phyloP scores from a whole-genome alignment of 2,329 filamentous ascomycete species.

The Dactylonectria macrodidyma region DNA sequence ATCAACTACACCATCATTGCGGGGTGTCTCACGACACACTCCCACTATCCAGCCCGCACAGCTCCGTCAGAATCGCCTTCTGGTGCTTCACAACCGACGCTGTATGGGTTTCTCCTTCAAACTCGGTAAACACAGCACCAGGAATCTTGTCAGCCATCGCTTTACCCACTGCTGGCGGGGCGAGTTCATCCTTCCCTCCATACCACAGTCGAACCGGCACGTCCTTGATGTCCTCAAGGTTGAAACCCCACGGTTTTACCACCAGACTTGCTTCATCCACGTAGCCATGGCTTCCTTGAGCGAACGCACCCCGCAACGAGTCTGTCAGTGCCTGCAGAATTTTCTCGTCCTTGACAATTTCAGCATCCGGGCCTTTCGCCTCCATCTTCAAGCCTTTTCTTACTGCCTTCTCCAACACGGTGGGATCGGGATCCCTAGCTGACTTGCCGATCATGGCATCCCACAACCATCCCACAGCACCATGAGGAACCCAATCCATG shows the following conservation, averaged over 20 bases:
- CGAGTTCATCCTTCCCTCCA: not conserved
- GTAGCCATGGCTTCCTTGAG: not conserved
- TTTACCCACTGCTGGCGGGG: not conserved
- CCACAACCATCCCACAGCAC: not conserved
- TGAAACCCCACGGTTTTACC: not conserved
- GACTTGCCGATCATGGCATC: not conserved
- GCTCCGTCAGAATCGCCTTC: slow-evolving; percentile 32
- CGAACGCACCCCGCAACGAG: not conserved
- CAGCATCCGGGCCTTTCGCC: not conserved
- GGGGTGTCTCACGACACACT: not conserved
- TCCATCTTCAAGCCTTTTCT: not conserved
- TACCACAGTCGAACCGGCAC: not conserved
- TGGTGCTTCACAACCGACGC: not conserved
- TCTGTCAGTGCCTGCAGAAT: not conserved
- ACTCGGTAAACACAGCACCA: slow-evolving; percentile 61
- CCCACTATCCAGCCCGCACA: not conserved
- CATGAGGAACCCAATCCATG: not conserved
- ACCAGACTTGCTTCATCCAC: not conserved
- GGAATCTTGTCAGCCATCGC: slow-evolving; percentile 54
- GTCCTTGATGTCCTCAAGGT: not conserved
- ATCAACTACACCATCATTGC: too few relatives aligned
- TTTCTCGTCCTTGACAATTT: not conserved
- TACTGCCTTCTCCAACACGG: not conserved
- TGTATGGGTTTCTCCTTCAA: slow-evolving; percentile 11
- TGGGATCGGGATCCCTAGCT: not conserved